These are phyloP conservation scores for Blastobotrys parvus DNA, from an alignment of 805 yeast species.

Conservation along the genomic window DNA sequence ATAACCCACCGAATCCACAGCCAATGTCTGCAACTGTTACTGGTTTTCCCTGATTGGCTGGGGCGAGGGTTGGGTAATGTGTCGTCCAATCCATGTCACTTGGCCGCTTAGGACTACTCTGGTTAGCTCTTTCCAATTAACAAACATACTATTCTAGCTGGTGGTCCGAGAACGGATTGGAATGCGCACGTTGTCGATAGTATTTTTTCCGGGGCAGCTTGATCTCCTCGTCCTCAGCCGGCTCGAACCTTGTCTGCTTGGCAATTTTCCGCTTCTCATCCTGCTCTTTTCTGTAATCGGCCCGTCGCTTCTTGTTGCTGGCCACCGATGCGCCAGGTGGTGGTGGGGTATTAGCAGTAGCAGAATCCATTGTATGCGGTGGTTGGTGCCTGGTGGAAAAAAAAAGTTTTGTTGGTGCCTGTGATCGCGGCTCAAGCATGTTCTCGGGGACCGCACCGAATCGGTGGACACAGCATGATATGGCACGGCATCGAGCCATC, in stretches of 20 bases:
- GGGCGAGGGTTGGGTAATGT: slow-evolving; percentile 56
- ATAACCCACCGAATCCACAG: slow-evolving; percentile 93
- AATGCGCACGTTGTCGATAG: slow-evolving; percentile 95
- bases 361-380: no score
- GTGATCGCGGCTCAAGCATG: no score
- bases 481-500: no score
- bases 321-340: no score
- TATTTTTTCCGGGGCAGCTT: slow-evolving; percentile 69
- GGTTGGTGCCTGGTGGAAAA: no score
- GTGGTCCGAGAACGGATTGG: slow-evolving; percentile 96
- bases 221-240: slow-evolving; percentile 22
- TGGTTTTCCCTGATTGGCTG: slow-evolving; percentile 33
- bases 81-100: slow-evolving; percentile 79
- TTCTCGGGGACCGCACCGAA: no score
- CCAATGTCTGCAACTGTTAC: slow-evolving; percentile 82
- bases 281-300: slow-evolving; percentile 35
- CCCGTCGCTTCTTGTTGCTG: slow-evolving; percentile 26
- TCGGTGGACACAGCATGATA: no score
- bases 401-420: no score
- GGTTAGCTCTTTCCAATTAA: neutral
- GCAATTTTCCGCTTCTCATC: slow-evolving; percentile 40
- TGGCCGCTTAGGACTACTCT: slow-evolving; percentile 60
- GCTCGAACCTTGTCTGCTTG: slow-evolving; percentile 39
- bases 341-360: no score
- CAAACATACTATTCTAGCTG: slow-evolving; percentile 57